Evolutionary conservation across 805 yeast species (phyloP), one percentile per base, ranked within the genome.

Genomic region (Ogataea nakhonphanomensis): DNA sequence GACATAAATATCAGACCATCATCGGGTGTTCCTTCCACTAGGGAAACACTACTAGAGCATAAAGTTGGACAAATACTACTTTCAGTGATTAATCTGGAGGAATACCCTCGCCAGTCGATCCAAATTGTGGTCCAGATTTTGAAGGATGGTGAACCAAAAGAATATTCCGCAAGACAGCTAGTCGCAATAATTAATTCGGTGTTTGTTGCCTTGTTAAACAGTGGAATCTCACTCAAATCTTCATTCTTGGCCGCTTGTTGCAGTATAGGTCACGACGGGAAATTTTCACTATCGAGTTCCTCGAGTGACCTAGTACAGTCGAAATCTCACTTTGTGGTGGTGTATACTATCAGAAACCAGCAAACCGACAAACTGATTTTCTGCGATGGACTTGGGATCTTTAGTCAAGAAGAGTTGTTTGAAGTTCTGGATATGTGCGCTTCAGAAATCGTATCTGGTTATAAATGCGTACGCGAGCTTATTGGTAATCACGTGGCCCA

Each of bases 1-100:
- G 96, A 89, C 59, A 73, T 93, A 7, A 74, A 78, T 14, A 79
- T 90, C 2, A 69, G 89, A 28, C 96, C 98, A 1, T 78, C 83
- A 15, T 65, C 70, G 10, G 98, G 97, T 1, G 72, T 82, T 2
- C 73, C 95, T 6, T 41, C 71, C 57, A 70, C 91, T 1, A 66
- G 95, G 50, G 98, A 93, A 54, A 79, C 81, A 44, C 64, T 79
- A 3, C 51, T 93, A 27, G 95, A 85, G 54, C 88, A 83, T 51
- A 77, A 81, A 45, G 53, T 93, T 12, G 70, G 81, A 34, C 63
- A 78, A 4, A 74, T 87, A 1, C 55, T 90, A 23, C 71, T 78
- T 20, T 70, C 82, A 7, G 69, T 79, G 7, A 71, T 93, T 2
- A 65, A 80, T 14, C 69, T 84, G 3, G 70, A 74, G 40, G 65